These are phyloP conservation scores for Suillus brevipes DNA, from an alignment of 768 basidiomycete species.

Conservation along the genomic window DNA sequence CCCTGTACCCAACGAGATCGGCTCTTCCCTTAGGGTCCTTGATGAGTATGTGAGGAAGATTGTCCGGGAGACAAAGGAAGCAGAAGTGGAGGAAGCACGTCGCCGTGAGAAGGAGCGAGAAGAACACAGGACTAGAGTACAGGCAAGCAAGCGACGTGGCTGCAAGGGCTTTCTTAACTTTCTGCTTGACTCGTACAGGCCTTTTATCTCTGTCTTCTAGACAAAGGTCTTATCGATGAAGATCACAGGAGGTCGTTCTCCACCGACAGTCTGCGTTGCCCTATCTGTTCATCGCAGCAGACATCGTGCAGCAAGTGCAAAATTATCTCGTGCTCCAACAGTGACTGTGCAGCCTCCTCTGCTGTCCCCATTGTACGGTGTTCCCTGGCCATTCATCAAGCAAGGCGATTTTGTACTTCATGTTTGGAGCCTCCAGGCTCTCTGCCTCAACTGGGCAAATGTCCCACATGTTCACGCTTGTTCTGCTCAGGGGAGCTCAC, in stretches of 20 bases:
- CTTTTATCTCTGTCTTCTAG: not conserved
- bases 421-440: not conserved
- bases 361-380: not conserved
- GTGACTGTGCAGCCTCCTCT: not conserved
- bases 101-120: not conserved
- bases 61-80: constrained; percentile 4
- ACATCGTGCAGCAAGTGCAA: not conserved
- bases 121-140: not conserved
- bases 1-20: constrained; percentile 3
- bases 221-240: constrained; percentile 1
- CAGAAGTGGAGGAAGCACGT: not conserved
- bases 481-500: not conserved
- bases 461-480: not conserved
- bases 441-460: not conserved
- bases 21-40: not conserved
- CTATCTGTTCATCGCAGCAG: not conserved
- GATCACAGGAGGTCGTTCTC: not conserved
- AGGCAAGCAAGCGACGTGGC: not conserved
- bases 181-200: not conserved
- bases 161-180: not conserved
- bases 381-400: not conserved
- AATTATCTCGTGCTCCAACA: constrained; percentile 1
- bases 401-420: not conserved
- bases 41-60: not conserved
- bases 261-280: not conserved